Evolutionary conservation across 176 grass and related monocot genomes (phyloP).

Genomic region (Triticum aestivum): IWGSC_CS_RefSeq_v2.1 NC_057796.1:338797217-338797716

Average conservation of each 20-base stretch:
- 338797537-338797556: neutral
- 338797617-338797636: neutral
- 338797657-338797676: slow-evolving; percentile 37
- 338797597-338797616: neutral
- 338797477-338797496: slow-evolving; percentile 23
- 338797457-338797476: slow-evolving; percentile 32
- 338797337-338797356: slow-evolving; percentile 71
- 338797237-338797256: slow-evolving; percentile 26
- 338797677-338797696: slow-evolving; percentile 34
- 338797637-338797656: neutral
- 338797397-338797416: slow-evolving; percentile 12
- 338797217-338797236: neutral
- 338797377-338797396: slow-evolving; percentile 45
- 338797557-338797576: neutral
- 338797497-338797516: slow-evolving; percentile 28
- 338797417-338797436: slow-evolving; percentile 34
- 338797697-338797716: slow-evolving; percentile 33
- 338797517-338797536: neutral
- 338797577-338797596: slow-evolving; percentile 1
- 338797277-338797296: slow-evolving; percentile 52
- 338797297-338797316: slow-evolving; percentile 61
- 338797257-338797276: slow-evolving; percentile 73
- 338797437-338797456: slow-evolving; percentile 42
- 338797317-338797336: slow-evolving; percentile 62
- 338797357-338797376: slow-evolving; percentile 58